Conservation (phyloP, 2,329 filamentous ascomycete genomes). For the Diaporthe humulicola region DNA sequence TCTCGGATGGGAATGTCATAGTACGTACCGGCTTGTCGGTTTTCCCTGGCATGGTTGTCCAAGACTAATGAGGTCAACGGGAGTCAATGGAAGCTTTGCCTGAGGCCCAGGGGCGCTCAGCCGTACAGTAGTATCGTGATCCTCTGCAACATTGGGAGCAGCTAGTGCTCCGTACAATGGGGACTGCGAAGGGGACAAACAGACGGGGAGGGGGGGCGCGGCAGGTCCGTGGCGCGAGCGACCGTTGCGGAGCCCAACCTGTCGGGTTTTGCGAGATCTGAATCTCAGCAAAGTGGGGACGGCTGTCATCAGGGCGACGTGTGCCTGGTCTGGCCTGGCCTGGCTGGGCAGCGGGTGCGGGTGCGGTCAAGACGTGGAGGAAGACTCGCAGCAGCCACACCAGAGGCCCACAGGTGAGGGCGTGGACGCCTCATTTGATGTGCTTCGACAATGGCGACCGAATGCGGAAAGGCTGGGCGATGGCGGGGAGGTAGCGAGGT, state of each 20-base stretch:
- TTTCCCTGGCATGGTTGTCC: constrained; percentile 2
- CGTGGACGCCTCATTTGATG: constrained; percentile 35
- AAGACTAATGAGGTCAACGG: background rate
- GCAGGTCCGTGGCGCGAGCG: constrained; percentile 35
- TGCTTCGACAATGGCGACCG: constrained; percentile 34
- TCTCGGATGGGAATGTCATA: constrained; percentile 10
- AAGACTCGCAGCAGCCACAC: constrained; percentile 17
- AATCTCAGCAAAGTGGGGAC: constrained; percentile 35
- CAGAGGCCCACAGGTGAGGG: background rate
- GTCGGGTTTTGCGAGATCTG: constrained; percentile 37
- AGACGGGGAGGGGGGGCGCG: constrained; percentile 14
- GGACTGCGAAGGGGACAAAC: background rate
- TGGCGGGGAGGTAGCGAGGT: constrained; percentile 15
- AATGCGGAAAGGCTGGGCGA: constrained; percentile 19
- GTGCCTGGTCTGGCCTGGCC: constrained; percentile 13
- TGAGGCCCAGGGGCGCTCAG: constrained; percentile 1
- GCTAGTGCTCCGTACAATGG: constrained; percentile 15
- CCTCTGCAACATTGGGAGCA: constrained; percentile 8
- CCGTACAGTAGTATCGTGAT: constrained; percentile 20
- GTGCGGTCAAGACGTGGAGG: background rate
- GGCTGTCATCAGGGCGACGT: constrained; percentile 9
- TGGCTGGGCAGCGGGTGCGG: background rate
- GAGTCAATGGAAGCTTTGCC: background rate
- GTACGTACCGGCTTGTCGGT: constrained; percentile 4
- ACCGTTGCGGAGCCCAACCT: constrained; percentile 33